These are phyloP conservation scores for Avena sativa DNA, from an alignment of 176 grass and related monocot species.

Conservation along the genomic window DNA sequence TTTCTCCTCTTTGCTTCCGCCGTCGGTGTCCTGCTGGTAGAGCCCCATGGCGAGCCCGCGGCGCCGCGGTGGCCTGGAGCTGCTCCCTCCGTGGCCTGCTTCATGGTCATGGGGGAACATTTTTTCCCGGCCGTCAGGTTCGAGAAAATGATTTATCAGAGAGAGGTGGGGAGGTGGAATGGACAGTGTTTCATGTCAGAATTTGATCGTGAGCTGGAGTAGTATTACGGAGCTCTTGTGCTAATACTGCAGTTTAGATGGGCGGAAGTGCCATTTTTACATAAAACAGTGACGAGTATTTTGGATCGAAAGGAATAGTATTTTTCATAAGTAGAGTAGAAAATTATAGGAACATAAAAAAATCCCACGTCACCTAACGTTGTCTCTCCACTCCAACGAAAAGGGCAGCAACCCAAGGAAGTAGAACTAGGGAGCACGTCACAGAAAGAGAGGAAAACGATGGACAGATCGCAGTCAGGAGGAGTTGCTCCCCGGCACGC, in stretches of 20 bases:
- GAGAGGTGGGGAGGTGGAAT: not conserved
- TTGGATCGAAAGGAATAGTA: not conserved
- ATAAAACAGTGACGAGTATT: too few relatives aligned
- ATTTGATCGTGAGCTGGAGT: not conserved
- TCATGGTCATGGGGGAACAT: conserved; percentile 37
- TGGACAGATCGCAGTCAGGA: not conserved
- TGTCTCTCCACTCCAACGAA: conserved; percentile 3
- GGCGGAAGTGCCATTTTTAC: too few relatives aligned
- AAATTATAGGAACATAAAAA: too few relatives aligned
- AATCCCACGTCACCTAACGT: not conserved
- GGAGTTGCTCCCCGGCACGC: too few relatives aligned
- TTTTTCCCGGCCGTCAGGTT: conserved; percentile 46
- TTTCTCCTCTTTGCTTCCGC: not conserved
- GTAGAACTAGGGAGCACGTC: conserved; percentile 15
- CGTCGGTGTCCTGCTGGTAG: conserved; percentile 26
- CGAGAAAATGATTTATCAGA: not conserved
- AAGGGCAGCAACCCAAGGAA: not conserved
- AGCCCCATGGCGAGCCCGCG: conserved; percentile 37
- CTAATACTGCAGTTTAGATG: too few relatives aligned
- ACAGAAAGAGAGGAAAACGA: conserved; percentile 17
- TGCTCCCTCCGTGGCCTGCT: conserved; percentile 47
- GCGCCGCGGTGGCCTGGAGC: not conserved
- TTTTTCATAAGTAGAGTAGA: not conserved
- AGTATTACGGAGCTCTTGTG: too few relatives aligned
- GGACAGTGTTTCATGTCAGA: conserved; percentile 3